phyloP scores from a whole-genome alignment of 257 asterid genomes.

The Hygrophila difformis region DNA sequence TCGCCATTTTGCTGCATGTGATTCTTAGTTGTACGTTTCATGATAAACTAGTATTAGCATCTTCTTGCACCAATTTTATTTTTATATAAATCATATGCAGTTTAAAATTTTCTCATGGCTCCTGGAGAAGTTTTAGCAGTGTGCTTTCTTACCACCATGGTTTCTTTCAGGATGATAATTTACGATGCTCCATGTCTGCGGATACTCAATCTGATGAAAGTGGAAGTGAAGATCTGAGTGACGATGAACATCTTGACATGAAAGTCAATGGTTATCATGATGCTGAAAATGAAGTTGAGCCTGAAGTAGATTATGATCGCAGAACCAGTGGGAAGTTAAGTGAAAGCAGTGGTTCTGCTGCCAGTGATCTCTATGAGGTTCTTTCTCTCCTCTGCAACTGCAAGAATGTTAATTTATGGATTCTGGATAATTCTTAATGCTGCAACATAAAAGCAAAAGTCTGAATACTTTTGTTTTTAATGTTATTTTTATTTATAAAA shows the following conservation, averaged over 20 bases:
- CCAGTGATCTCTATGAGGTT: conserved; percentile 93
- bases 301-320: conserved; percentile 76
- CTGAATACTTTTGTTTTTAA: too few species aligned
- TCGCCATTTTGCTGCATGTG: neutral
- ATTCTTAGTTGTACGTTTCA: neutral
- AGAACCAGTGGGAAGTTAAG: conserved; percentile 89
- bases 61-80: neutral
- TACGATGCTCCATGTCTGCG: conserved; percentile 88
- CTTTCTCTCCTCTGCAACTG: neutral
- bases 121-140: neutral
- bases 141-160: conserved; percentile 8
- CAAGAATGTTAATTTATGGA: conserved; percentile 4
- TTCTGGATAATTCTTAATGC: too few species aligned
- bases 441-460: too few species aligned
- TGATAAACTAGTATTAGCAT: neutral
- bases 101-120: too few species aligned
- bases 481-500: too few species aligned
- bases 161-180: conserved; percentile 62
- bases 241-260: conserved; percentile 59
- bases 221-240: conserved; percentile 77
- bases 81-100: neutral
- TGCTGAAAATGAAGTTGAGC: conserved; percentile 82
- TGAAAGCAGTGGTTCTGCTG: conserved; percentile 92
- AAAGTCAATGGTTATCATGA: conserved; percentile 90
- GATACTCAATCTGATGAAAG: conserved; percentile 81